Evolutionary conservation across 2,329 filamentous ascomycete genomes (phyloP).

Genomic region (Fusarium sp.): DNA sequence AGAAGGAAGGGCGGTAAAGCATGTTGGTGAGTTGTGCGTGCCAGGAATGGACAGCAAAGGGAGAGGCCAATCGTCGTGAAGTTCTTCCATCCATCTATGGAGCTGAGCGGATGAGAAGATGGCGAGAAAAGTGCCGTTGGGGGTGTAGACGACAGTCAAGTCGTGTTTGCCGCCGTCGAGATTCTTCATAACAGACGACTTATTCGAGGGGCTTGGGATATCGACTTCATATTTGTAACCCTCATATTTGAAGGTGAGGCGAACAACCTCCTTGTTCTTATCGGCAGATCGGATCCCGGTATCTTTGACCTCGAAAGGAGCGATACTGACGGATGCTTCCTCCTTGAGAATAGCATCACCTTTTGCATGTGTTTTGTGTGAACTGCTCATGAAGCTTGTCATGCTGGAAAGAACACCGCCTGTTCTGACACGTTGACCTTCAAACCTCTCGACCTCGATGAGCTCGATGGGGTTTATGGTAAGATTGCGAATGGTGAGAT

Average conservation of each 20-base stretch:
- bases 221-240: constrained; percentile 73
- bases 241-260: constrained; percentile 77
- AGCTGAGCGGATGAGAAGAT: constrained; percentile 79
- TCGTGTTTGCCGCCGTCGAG: constrained; percentile 63
- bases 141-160: constrained; percentile 75
- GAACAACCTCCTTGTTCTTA: constrained; percentile 72
- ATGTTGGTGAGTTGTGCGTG: constrained; percentile 94
- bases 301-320: constrained; percentile 73
- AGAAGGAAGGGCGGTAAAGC: constrained; percentile 85
- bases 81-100: constrained; percentile 81
- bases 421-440: constrained; percentile 58
- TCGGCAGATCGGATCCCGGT: constrained; percentile 69
- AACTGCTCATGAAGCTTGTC: constrained; percentile 53
- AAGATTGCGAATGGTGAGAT: constrained; percentile 83
- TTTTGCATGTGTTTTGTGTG: constrained; percentile 55
- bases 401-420: constrained; percentile 59
- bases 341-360: constrained; percentile 70
- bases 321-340: constrained; percentile 71
- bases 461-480: constrained; percentile 79
- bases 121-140: constrained; percentile 64
- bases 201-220: constrained; percentile 70
- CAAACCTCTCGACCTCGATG: constrained; percentile 78
- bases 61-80: constrained; percentile 77
- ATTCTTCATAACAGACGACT: constrained; percentile 70
- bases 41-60: constrained; percentile 90